phyloP scores from a whole-genome alignment of 1,284 basidiomycete species.

The Stygiomarasmius scandens region DNA sequence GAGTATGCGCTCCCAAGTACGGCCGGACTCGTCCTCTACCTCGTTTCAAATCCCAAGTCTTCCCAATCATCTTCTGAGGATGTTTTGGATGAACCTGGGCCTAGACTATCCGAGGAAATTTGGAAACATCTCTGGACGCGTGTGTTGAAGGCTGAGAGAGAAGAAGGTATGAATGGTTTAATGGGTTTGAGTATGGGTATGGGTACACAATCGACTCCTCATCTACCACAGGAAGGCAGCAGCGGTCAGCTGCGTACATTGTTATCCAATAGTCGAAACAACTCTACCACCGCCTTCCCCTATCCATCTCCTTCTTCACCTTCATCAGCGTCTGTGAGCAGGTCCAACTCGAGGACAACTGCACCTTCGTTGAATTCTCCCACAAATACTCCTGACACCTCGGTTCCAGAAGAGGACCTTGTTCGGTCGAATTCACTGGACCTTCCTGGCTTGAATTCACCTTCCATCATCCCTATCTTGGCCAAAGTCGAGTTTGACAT shows the following conservation, averaged over 20 bases:
- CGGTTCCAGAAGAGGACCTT: slow-evolving; percentile 53
- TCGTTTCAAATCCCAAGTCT: slow-evolving; percentile 44
- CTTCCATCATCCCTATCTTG: slow-evolving; percentile 74
- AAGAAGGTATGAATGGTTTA: slow-evolving; percentile 47
- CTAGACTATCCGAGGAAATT: slow-evolving; percentile 78
- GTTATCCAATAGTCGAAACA: slow-evolving; percentile 38
- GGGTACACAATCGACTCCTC: slow-evolving; percentile 44
- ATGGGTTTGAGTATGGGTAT: slow-evolving; percentile 46
- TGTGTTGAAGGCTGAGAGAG: slow-evolving; percentile 64
- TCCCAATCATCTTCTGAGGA: slow-evolving; percentile 25
- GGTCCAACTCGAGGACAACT: slow-evolving; percentile 4
- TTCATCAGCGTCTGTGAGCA: not conserved
- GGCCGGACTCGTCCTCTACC: slow-evolving; percentile 75
- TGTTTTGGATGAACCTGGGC: slow-evolving; percentile 62
- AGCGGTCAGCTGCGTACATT: slow-evolving; percentile 40
- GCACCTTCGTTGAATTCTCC: slow-evolving; percentile 20
- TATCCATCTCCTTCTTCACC: slow-evolving; percentile 56
- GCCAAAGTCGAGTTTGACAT: slow-evolving; percentile 91
- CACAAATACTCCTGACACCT: slow-evolving; percentile 52
- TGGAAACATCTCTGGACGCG: slow-evolving; percentile 83
- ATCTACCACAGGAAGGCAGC: slow-evolving; percentile 34
- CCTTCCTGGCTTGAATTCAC: slow-evolving; percentile 64
- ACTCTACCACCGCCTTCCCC: slow-evolving; percentile 19
- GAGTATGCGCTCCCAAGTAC: slow-evolving; percentile 86
- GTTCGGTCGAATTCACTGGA: slow-evolving; percentile 50